Evolutionary conservation across 1,139 yeast genomes (phyloP).

Genomic region (Blastobotrys arbuscula): DNA sequence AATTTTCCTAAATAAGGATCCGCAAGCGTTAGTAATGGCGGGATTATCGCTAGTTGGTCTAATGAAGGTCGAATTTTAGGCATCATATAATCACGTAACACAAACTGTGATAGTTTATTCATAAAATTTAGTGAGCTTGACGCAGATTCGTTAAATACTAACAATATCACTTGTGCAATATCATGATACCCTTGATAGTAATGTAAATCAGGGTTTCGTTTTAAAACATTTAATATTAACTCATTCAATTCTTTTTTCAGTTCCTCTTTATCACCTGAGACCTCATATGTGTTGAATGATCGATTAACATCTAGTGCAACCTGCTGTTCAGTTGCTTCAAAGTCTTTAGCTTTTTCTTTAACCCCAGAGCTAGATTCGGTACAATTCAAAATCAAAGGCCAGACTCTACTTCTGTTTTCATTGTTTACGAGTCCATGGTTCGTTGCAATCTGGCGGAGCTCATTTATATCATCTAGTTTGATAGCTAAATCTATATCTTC

Average conservation of each 20-base stretch:
- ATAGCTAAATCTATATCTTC: background rate
- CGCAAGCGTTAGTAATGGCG: constrained; percentile 47
- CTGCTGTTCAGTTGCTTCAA: constrained; percentile 53
- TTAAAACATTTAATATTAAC: constrained; percentile 43
- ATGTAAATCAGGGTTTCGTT: constrained; percentile 54
- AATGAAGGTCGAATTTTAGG: constrained; percentile 60
- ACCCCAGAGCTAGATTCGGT: background rate
- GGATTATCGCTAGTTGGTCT: constrained; percentile 59
- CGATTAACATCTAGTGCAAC: constrained; percentile 71
- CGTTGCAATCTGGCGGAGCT: background rate
- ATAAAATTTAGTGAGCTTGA: constrained; percentile 41
- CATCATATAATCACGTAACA: constrained; percentile 82
- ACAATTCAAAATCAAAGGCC: constrained; percentile 13
- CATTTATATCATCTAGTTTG: background rate
- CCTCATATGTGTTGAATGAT: constrained; percentile 43
- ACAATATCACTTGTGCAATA: constrained; percentile 61
- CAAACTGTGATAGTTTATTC: constrained; percentile 54
- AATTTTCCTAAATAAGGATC: constrained; percentile 50
- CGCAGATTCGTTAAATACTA: constrained; percentile 43
- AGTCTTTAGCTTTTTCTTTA: constrained; percentile 13
- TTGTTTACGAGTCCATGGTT: constrained; percentile 41
- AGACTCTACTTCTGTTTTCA: constrained; percentile 34
- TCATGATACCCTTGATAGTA: constrained; percentile 96
- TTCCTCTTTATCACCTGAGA: background rate
- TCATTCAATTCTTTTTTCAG: background rate